These are phyloP conservation scores for Torulaspora pretoriensis DNA, from an alignment of 1,139 yeast genomes.

Conservation along the genomic window DNA sequence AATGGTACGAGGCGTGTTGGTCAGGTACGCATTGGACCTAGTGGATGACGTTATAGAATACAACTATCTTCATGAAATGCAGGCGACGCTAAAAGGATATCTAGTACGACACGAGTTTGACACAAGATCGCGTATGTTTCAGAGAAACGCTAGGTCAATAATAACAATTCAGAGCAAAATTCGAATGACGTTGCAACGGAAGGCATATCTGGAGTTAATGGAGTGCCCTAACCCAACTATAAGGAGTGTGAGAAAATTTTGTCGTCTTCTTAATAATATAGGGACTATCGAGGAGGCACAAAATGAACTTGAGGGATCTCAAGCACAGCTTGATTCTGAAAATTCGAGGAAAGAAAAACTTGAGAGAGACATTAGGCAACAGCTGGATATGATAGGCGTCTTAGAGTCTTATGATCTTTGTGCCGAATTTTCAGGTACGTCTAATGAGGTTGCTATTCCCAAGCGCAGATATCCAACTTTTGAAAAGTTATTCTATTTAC, in stretches of 20 bases:
- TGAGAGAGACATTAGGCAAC: slow-evolving; percentile 25
- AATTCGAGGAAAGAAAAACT: slow-evolving; percentile 63
- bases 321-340: slow-evolving; percentile 71
- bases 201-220: slow-evolving; percentile 70
- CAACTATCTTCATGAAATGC: slow-evolving; percentile 38
- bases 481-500: slow-evolving; percentile 72
- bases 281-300: slow-evolving; percentile 77
- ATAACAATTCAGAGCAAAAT: slow-evolving; percentile 71
- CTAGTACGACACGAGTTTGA: slow-evolving; percentile 30
- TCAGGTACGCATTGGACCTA: slow-evolving; percentile 48
- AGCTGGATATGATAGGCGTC: slow-evolving; percentile 23
- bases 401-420: slow-evolving; percentile 21
- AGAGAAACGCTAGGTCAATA: slow-evolving; percentile 51
- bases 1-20: slow-evolving; percentile 44
- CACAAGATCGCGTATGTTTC: slow-evolving; percentile 51
- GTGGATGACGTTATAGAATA: slow-evolving; percentile 48
- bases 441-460: slow-evolving; percentile 15
- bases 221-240: slow-evolving; percentile 72
- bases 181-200: slow-evolving; percentile 62
- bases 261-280: slow-evolving; percentile 68
- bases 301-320: slow-evolving; percentile 59
- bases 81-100: slow-evolving; percentile 39
- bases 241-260: slow-evolving; percentile 70
- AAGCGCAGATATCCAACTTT: slow-evolving; percentile 40
- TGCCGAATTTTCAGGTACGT: slow-evolving; percentile 9